Conservation (phyloP, 257 asterid species). For the Schizonepeta tenuifolia region DNA sequence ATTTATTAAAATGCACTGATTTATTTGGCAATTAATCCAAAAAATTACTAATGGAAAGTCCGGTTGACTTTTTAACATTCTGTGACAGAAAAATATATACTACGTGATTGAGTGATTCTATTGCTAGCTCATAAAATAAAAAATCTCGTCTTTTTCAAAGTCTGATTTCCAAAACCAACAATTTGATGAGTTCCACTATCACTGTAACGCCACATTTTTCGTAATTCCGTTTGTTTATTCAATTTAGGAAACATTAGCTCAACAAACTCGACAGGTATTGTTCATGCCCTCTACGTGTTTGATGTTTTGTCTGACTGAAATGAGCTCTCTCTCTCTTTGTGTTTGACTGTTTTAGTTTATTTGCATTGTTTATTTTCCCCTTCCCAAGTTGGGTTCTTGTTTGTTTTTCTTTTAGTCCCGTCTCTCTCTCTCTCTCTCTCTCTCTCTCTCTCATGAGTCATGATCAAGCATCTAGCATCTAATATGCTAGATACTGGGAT, state of each 20-base stretch:
- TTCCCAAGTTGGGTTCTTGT: not conserved
- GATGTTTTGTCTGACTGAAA: slow-evolving; percentile 22
- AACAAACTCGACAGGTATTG: not conserved
- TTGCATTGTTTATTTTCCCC: not conserved
- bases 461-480: not conserved
- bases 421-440: too few species aligned
- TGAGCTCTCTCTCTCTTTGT: not conserved
- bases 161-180: too few species aligned
- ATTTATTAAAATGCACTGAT: too few species aligned
- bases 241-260: not conserved
- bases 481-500: not conserved
- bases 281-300: slow-evolving; percentile 20
- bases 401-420: not conserved
- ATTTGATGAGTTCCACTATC: too few species aligned
- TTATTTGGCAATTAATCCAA: too few species aligned
- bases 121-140: too few species aligned
- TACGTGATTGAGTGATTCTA: too few species aligned
- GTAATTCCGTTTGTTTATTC: not conserved
- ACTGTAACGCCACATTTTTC: not conserved
- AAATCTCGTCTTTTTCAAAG: too few species aligned
- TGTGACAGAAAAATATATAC: too few species aligned
- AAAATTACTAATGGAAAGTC: too few species aligned
- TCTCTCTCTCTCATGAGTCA: too few species aligned
- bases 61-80: too few species aligned
- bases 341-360: not conserved